These are phyloP conservation scores for Colletotrichum sp. DNA, from an alignment of 2,329 filamentous ascomycete genomes.

Conservation along the genomic window DNA sequence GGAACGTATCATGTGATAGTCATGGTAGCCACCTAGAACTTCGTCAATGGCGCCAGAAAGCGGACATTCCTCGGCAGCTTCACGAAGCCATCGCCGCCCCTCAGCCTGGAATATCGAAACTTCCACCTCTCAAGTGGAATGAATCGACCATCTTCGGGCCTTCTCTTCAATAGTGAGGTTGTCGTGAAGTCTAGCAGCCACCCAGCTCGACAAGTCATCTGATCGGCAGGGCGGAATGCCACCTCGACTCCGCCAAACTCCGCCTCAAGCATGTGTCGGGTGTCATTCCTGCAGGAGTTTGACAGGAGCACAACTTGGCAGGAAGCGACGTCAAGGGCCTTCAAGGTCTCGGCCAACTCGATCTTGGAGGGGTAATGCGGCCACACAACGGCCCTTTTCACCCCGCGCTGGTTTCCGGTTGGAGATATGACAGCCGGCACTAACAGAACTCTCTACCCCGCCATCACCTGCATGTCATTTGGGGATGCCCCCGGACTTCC, in stretches of 20 bases:
- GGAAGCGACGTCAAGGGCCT: neutral
- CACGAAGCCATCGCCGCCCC: neutral
- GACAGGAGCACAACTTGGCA: neutral
- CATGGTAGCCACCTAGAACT: neutral
- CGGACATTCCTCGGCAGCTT: neutral
- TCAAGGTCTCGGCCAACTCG: neutral
- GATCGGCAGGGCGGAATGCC: neutral
- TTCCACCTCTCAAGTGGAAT: too few species aligned
- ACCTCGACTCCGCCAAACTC: constrained; percentile 17
- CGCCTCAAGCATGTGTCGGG: neutral
- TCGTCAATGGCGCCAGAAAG: neutral
- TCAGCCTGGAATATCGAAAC: neutral
- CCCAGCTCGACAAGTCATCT: neutral
- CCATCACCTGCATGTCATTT: constrained; percentile 6
- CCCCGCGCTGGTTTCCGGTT: constrained; percentile 13
- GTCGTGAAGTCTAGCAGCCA: neutral
- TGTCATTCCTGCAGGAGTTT: neutral
- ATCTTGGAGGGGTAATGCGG: neutral
- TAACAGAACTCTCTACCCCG: constrained; percentile 5
- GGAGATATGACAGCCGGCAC: constrained; percentile 9
- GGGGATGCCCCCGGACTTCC: constrained; percentile 1
- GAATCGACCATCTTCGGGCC: neutral
- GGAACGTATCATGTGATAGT: neutral
- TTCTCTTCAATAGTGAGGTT: neutral
- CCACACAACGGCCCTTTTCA: neutral